Evolutionary conservation across 495 filamentous ascomycete genomes (phyloP).

Genomic region (Aspergillus hancockii): DNA sequence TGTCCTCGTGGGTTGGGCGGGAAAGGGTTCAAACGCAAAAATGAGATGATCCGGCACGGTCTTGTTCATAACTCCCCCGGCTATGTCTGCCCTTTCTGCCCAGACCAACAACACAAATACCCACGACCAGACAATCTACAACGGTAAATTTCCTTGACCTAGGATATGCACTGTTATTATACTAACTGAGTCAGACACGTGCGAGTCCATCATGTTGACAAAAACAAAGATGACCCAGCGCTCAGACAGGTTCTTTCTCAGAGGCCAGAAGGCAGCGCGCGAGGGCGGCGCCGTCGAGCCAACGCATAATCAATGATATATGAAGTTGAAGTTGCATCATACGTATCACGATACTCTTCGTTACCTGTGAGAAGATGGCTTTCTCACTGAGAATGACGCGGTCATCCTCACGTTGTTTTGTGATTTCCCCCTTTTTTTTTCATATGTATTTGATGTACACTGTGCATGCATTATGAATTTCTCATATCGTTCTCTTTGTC

Average conservation of each 20-base stretch:
- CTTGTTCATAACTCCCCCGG: constrained; percentile 94
- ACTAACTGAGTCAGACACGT: constrained; percentile 65
- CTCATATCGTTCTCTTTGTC: background rate
- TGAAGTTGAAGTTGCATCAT: constrained; percentile 3
- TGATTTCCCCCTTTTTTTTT: constrained; percentile 13
- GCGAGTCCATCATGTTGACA: constrained; percentile 83
- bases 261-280: constrained; percentile 78
- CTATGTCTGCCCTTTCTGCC: constrained; percentile 96
- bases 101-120: constrained; percentile 94
- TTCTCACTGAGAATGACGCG: constrained; percentile 17
- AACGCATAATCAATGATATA: constrained; percentile 25
- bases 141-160: constrained; percentile 57
- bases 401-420: constrained; percentile 20
- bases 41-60: constrained; percentile 98
- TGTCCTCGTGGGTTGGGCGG: constrained; percentile 81
- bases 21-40: constrained; percentile 97
- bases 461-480: constrained; percentile 29
- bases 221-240: constrained; percentile 77
- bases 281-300: constrained; percentile 74
- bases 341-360: background rate
- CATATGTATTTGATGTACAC: constrained; percentile 16
- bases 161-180: background rate
- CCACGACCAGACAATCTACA: constrained; percentile 96
- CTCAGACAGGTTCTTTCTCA: constrained; percentile 81
- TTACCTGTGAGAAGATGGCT: constrained; percentile 3